A percentile compares a stretch with the other conserved stretches of the same genome.
These are phyloP conservation scores for Nicotiana knightiana DNA, from an alignment of 257 asterid genomes.

Conservation along the genomic window DNA sequence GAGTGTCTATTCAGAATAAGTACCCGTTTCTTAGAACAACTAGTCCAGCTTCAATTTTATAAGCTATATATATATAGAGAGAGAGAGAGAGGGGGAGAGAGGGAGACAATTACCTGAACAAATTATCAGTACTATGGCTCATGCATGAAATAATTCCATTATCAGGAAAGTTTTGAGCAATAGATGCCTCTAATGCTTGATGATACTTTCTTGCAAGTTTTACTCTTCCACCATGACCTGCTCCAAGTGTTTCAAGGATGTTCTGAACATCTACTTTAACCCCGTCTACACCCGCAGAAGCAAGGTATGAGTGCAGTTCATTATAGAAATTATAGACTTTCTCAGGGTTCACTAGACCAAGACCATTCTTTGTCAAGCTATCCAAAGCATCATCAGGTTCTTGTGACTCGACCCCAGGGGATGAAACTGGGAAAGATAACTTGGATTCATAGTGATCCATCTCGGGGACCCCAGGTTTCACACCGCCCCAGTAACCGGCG, in stretches of 20 bases:
- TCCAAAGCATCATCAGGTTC: conserved; percentile 59
- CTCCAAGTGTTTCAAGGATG: conserved; percentile 85
- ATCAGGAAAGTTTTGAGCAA: conserved; percentile 65
- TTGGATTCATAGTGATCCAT: conserved; percentile 70
- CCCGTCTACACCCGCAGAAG: conserved; percentile 73
- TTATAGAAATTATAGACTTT: conserved; percentile 63
- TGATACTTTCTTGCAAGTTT: conserved; percentile 77
- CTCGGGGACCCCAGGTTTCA: conserved; percentile 49
- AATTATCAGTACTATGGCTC: conserved; percentile 89
- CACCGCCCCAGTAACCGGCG: conserved; percentile 93
- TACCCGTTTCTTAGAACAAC: neutral
- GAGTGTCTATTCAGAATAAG: neutral
- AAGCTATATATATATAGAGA: neutral
- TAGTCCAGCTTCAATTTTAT: neutral
- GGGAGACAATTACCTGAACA: conserved; percentile 52
- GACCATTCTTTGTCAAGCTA: conserved; percentile 63
- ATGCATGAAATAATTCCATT: conserved; percentile 90
- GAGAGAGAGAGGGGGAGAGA: neutral
- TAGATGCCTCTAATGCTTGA: conserved; percentile 83
- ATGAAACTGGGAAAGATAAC: conserved; percentile 60
- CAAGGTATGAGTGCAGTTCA: conserved; percentile 72
- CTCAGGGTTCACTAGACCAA: conserved; percentile 85
- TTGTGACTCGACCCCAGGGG: conserved; percentile 65
- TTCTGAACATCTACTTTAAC: conserved; percentile 64
- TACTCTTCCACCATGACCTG: conserved; percentile 86